These are phyloP conservation scores for Aegle marmelos DNA, from an alignment of 345 rosid species.

Conservation along the genomic window DNA sequence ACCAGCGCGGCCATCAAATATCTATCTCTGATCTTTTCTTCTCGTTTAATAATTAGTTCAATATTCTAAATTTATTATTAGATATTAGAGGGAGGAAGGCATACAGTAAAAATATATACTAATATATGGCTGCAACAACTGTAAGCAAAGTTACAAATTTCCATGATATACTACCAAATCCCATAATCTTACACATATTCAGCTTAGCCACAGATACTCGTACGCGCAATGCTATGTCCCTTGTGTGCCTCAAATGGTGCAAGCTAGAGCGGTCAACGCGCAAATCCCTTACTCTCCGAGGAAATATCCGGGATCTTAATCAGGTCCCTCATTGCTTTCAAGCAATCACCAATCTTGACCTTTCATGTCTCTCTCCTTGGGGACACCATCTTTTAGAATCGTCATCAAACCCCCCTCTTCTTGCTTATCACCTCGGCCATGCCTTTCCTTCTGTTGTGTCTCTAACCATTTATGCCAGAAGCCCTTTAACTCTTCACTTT, in stretches of 20 bases:
- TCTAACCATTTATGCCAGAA: conserved; percentile 60
- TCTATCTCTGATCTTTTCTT: no score
- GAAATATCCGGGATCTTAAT: conserved; percentile 68
- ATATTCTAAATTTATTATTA: not conserved
- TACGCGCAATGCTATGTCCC: conserved; percentile 69
- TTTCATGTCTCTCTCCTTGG: conserved; percentile 86
- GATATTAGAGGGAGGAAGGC: not conserved
- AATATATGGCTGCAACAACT: conserved; percentile 5
- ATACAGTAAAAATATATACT: not conserved
- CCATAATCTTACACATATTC: conserved; percentile 49
- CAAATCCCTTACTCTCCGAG: conserved; percentile 74
- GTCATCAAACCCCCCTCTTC: conserved; percentile 38
- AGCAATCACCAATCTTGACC: conserved; percentile 62
- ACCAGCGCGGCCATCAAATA: no score
- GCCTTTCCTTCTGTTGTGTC: conserved; percentile 52
- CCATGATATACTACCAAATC: conserved; percentile 48
- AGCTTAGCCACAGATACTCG: conserved; percentile 55
- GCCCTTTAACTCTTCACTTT: conserved; percentile 45
- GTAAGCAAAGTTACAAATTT: not conserved
- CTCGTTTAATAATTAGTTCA: no score
- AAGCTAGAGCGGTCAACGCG: conserved; percentile 73
- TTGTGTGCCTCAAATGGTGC: conserved; percentile 61
- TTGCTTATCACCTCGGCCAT: conserved; percentile 44
- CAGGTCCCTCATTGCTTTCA: conserved; percentile 59
- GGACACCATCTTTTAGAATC: conserved; percentile 55